Evolutionary conservation across 768 basidiomycete genomes (phyloP).

Genomic region (Nidularia sp.): DNA sequence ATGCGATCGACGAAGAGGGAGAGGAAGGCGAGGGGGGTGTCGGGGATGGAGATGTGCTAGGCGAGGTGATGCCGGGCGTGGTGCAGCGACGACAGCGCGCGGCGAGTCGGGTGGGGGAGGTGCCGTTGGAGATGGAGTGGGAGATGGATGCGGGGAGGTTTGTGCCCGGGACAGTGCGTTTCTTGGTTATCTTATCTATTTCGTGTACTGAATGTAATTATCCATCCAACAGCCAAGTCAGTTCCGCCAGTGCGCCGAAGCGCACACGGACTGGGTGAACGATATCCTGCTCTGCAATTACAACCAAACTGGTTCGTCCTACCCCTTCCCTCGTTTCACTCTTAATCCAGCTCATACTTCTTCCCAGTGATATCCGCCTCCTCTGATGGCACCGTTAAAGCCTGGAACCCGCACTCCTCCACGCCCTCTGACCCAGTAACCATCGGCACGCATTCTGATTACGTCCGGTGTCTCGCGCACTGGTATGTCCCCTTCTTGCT

Average conservation of each 20-base stretch:
- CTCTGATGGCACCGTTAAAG: constrained; percentile 90
- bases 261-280: constrained; percentile 95
- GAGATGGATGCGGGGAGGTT: constrained; percentile 62
- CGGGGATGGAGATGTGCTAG: constrained; percentile 76
- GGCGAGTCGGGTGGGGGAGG: constrained; percentile 24
- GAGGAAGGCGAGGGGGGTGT: constrained; percentile 57
- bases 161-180: constrained; percentile 45
- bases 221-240: constrained; percentile 38
- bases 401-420: constrained; percentile 83
- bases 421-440: constrained; percentile 56
- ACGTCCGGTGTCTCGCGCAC: constrained; percentile 75
- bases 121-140: constrained; percentile 76
- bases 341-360: constrained; percentile 4
- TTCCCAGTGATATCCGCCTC: constrained; percentile 82
- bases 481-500: constrained; percentile 40
- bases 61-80: constrained; percentile 48
- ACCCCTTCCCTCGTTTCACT: background rate
- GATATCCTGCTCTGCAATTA: constrained; percentile 89
- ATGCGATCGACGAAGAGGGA: constrained; percentile 58
- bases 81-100: constrained; percentile 28
- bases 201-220: constrained; percentile 5
- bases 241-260: constrained; percentile 87
- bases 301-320: constrained; percentile 73
- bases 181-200: constrained; percentile 2
- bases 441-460: constrained; percentile 79